phyloP scores from a whole-genome alignment of 306 rosid genomes.

The Prinsepia uniflora region DNA sequence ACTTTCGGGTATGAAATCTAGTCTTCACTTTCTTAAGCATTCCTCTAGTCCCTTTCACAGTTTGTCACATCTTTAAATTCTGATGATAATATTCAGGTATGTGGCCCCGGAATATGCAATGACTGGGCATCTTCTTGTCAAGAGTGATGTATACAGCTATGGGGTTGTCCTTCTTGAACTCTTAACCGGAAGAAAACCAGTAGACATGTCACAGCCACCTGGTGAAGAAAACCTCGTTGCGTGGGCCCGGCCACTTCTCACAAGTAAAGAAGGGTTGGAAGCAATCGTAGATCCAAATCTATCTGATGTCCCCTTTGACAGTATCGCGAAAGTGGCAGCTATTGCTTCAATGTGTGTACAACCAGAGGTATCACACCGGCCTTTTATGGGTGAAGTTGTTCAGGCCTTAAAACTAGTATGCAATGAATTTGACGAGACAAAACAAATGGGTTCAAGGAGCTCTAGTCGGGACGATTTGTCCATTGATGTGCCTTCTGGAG shows the following conservation, averaged over 20 bases:
- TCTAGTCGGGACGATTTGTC: constrained; percentile 49
- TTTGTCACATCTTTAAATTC: constrained; percentile 19
- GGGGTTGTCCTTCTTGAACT: constrained; percentile 94
- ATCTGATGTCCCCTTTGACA: constrained; percentile 49
- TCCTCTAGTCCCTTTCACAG: not conserved
- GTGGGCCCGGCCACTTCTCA: constrained; percentile 78
- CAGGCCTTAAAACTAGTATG: constrained; percentile 85
- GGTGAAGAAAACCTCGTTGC: constrained; percentile 85
- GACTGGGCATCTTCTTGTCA: constrained; percentile 92
- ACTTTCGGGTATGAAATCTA: constrained; percentile 73
- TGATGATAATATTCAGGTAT: constrained; percentile 44
- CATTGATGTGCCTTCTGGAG: constrained; percentile 34
- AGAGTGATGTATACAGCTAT: constrained; percentile 90
- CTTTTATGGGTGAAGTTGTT: constrained; percentile 92
- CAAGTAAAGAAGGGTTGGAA: constrained; percentile 60
- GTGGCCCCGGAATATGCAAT: constrained; percentile 94
- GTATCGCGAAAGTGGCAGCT: constrained; percentile 83
- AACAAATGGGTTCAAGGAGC: constrained; percentile 44
- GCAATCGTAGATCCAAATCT: constrained; percentile 49
- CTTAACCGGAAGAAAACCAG: constrained; percentile 75
- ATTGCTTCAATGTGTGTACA: constrained; percentile 94
- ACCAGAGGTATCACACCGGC: constrained; percentile 80
- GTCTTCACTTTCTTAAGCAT: constrained; percentile 2
- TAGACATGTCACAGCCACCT: constrained; percentile 86
- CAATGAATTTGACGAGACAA: constrained; percentile 57